Percentiles rank a stretch among this genome's conserved stretches.
phyloP scores from a whole-genome alignment of 495 filamentous ascomycete genomes.

The Margaritispora aquatica region DNA sequence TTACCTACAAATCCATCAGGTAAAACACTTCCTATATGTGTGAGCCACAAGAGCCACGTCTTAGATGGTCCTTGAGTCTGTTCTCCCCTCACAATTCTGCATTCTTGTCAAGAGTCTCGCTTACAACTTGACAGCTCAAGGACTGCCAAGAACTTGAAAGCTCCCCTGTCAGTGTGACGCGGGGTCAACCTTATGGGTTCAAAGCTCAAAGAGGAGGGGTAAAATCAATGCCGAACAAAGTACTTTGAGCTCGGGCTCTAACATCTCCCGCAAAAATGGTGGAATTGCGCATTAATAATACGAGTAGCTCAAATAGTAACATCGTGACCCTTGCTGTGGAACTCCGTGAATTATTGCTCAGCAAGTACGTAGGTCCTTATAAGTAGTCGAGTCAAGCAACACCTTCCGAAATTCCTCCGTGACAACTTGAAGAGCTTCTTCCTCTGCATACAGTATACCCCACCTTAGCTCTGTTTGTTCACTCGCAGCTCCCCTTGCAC shows the following conservation, averaged over 20 bases:
- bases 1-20: no score
- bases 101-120: no score
- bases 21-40: no score
- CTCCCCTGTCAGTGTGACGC: background rate
- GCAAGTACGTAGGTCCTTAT: background rate
- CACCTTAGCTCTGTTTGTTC: background rate
- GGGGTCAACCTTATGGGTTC: background rate
- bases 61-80: no score
- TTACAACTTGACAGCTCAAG: no score
- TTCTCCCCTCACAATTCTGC: no score
- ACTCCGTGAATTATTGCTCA: background rate
- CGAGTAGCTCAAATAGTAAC: background rate
- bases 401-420: background rate
- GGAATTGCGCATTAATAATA: background rate
- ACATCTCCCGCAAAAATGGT: background rate
- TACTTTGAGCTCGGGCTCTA: background rate
- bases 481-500: background rate
- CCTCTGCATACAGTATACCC: no score
- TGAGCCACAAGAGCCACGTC: no score
- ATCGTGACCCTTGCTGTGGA: background rate
- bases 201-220: background rate
- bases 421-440: background rate
- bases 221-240: background rate
- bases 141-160: no score
- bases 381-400: no score